Conservation (phyloP, 768 basidiomycete species). For the Tricholomella constricta region DNA sequence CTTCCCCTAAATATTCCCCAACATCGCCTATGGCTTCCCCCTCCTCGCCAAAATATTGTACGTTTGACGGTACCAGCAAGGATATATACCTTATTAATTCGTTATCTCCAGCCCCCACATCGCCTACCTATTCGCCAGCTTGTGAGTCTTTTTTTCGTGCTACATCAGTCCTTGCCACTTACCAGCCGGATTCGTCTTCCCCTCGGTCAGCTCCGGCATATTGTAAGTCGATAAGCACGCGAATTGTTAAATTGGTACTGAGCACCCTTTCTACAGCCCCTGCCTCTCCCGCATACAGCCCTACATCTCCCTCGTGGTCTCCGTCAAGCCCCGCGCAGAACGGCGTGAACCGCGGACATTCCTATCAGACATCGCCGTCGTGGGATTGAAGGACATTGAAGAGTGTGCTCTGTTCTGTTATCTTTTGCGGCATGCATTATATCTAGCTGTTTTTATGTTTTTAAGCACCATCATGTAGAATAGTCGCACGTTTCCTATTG, state of each 20-base stretch:
- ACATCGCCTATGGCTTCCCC: slow-evolving; percentile 91
- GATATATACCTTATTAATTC: slow-evolving; percentile 10
- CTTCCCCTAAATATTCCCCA: slow-evolving; percentile 92
- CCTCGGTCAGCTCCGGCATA: slow-evolving; percentile 67
- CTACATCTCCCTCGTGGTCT: slow-evolving; percentile 83
- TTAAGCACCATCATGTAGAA: slow-evolving; percentile 30
- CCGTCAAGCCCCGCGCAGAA: slow-evolving; percentile 77
- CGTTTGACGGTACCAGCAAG: slow-evolving; percentile 28
- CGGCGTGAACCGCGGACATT: slow-evolving; percentile 40
- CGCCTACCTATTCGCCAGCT: slow-evolving; percentile 85
- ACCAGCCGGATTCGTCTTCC: not conserved
- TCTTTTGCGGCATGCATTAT: slow-evolving; percentile 26
- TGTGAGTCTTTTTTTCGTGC: slow-evolving; percentile 51
- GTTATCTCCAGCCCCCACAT: slow-evolving; percentile 67
- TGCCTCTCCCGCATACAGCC: slow-evolving; percentile 84
- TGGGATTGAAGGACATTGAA: slow-evolving; percentile 42
- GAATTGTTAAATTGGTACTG: slow-evolving; percentile 16
- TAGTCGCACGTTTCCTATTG: slow-evolving; percentile 25
- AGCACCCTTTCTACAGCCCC: slow-evolving; percentile 52
- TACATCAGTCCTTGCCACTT: not conserved
- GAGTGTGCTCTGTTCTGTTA: slow-evolving; percentile 14
- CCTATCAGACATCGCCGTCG: slow-evolving; percentile 52
- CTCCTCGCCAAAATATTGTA: slow-evolving; percentile 91
- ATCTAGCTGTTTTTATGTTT: slow-evolving; percentile 27
- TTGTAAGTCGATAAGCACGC: slow-evolving; percentile 51